Evolutionary conservation across 352 stramenopile genomes (phyloP).

Genomic region (Pythium sp.): DNA sequence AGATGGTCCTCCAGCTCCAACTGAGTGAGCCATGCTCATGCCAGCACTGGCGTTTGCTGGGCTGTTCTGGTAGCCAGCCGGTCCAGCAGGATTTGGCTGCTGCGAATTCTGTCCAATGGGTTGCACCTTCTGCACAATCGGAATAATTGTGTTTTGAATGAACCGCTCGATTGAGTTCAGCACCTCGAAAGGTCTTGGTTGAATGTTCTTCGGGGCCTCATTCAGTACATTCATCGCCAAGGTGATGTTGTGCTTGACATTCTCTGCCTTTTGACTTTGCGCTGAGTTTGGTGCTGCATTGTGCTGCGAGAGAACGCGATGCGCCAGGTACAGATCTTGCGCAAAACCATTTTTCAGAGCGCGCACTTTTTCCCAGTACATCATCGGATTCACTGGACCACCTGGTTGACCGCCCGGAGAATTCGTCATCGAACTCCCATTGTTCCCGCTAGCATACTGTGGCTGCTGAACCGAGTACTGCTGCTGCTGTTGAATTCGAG

Average conservation of each 20-base stretch:
- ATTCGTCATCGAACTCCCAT: slow-evolving; percentile 17
- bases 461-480: slow-evolving; percentile 23
- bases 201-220: slow-evolving; percentile 35
- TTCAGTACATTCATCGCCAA: slow-evolving; percentile 68
- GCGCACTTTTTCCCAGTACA: slow-evolving; percentile 77
- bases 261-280: slow-evolving; percentile 73
- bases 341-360: slow-evolving; percentile 45
- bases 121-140: slow-evolving; percentile 70
- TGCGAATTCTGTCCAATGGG: slow-evolving; percentile 15
- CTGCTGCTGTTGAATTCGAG: slow-evolving; percentile 22
- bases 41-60: background rate
- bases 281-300: slow-evolving; percentile 52
- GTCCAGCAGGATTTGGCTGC: slow-evolving; percentile 8
- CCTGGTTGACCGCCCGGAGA: slow-evolving; percentile 11
- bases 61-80: slow-evolving; percentile 3
- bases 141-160: slow-evolving; percentile 71
- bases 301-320: slow-evolving; percentile 67
- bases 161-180: slow-evolving; percentile 81
- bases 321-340: slow-evolving; percentile 51
- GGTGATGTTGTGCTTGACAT: slow-evolving; percentile 79
- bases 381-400: slow-evolving; percentile 28
- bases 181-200: slow-evolving; percentile 64
- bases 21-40: background rate
- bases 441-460: slow-evolving; percentile 19
- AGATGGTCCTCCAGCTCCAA: background rate